Base-by-base conservation (phyloP, 2,329 filamentous ascomycete genomes). In the Phoma sp. region DNA sequence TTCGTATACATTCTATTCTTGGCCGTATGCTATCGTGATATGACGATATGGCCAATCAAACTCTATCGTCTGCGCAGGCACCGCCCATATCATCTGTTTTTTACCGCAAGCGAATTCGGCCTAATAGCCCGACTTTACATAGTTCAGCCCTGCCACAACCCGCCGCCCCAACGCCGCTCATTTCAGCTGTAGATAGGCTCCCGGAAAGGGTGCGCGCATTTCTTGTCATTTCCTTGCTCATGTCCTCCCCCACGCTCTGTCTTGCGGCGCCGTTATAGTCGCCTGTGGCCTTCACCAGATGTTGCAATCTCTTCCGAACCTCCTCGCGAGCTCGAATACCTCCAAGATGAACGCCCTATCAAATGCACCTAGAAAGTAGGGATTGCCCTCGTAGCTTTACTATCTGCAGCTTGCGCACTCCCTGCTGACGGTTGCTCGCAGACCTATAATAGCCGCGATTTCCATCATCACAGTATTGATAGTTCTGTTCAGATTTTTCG, bases 401-500 rank as follows among this genome's bases (percentile, higher is more conserved):
- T 29, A 46, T 49, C 40, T 32, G 14, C 30, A 9, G 2, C 32
- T 24, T 27, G 24, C 18, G 46, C 36, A 29, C 6, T 10, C 40
- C 23, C 25, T 25, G 33, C 41, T 55, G 32, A 55, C 25, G 18
- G 27, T 22, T 14, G 18, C 24, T 18, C 27, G 18, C 45, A 71
- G 68, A 52, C 44, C 58, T 8, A 62, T 69, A 42, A 50, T 69
- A 36, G 48, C 66, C 13, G 58, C 55, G 51, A 49, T 67, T 35
- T 48, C 58, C 8, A 37, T 61, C 44, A 39, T 69, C 47, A 55
- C 61, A 30, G 49, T 61, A 7, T 59, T 65, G 41, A 54, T 67
- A 47, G 53, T 65, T 22, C 52, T 68, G 39, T 65, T 67, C 59
- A 55, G 47, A 14, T 66, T 68, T 56, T 69, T 58, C 47, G 55